Percentiles rank a stretch among this genome's conserved stretches.
Evolutionary conservation across 192 early-diverging fungal genomes (phyloP).

Genomic region (Rhizophagus sp.): DNA sequence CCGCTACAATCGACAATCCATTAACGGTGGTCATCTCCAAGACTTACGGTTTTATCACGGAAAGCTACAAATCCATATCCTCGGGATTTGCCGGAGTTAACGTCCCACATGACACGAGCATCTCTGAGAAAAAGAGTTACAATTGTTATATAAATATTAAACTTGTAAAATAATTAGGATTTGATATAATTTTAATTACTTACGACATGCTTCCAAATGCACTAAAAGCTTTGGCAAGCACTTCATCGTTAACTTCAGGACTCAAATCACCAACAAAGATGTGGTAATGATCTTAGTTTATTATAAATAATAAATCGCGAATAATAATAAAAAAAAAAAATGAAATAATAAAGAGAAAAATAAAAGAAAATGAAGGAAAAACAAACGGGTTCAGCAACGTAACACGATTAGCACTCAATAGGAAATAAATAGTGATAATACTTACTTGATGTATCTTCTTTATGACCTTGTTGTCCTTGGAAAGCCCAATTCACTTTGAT

Average conservation of each 20-base stretch:
- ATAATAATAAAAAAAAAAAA: constrained; percentile 3
- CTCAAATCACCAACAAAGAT: constrained; percentile 94
- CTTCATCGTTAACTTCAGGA: constrained; percentile 85
- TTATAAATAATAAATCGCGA: constrained; percentile 3
- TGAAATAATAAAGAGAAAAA: constrained; percentile 3
- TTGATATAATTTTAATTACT: constrained; percentile 36
- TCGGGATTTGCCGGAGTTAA: constrained; percentile 82
- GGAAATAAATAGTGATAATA: background rate
- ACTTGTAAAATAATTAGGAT: background rate
- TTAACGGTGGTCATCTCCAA: background rate
- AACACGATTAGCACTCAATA: background rate
- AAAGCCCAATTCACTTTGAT: constrained; percentile 73
- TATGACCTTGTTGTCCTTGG: constrained; percentile 46
- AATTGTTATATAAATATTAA: background rate
- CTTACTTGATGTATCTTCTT: constrained; percentile 70
- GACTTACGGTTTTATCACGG: constrained; percentile 67
- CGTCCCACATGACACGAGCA: constrained; percentile 94
- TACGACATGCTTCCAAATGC: constrained; percentile 76
- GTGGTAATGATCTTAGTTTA: constrained; percentile 67
- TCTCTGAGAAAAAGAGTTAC: constrained; percentile 52
- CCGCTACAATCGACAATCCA: background rate
- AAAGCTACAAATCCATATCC: constrained; percentile 94
- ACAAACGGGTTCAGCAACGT: constrained; percentile 38
- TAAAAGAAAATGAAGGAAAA: constrained; percentile 18
- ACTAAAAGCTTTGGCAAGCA: constrained; percentile 74